Base-by-base conservation (phyloP, 1,139 yeast species). In the Kodamaea sp. region DNA sequence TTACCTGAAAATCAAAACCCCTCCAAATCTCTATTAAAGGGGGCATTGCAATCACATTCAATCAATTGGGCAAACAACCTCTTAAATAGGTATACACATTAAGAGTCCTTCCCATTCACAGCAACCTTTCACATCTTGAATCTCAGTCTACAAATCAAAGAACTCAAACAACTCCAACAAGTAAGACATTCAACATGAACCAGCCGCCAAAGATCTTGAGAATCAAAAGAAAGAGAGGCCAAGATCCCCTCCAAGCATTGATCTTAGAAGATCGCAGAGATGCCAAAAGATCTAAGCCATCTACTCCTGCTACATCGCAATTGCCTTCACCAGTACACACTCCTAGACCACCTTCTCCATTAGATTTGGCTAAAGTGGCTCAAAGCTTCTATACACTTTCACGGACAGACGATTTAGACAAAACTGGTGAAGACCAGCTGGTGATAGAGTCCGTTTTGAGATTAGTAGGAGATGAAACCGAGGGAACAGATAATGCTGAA, bases 201-300 rank as follows among this genome's bases (percentile, higher is more conserved):
- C 16, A 55, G 22, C 73, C 70, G 7, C 90, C 89, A 2, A 70
- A 71, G 38, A 69, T 84, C 13, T 78, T 89, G 32, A 72, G 96
- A 40, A 83, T 90, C 57, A 90, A 90, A 61, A 73, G 97, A 43
- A 83, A 84, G 53, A 72, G 96, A 41, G 81, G 80, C 36, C 94
- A 87, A 51, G 96, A 86, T 46, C 95, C 96, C 1, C 70, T 90
- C 15, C 88, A 85, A 47, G 95, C 96, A 1, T 69, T 90, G 45
- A 65, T 71, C 36, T 48, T 69, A 34, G 70, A 66, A 48, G 65
- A 63, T 50, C 58, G 54, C 39, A 61, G 61, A 34, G 52, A 48
- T 31, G 64, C 60, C 24, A 77, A 77, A 46, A 53, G 76, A 32
- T 63, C 77, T 11, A 72, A 73, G 42, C 69, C 70, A 1, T 55